A percentile compares a stretch with the other conserved stretches of the same genome.
phyloP scores from a whole-genome alignment of 768 basidiomycete genomes.

The Pluteus cervinus region DNA sequence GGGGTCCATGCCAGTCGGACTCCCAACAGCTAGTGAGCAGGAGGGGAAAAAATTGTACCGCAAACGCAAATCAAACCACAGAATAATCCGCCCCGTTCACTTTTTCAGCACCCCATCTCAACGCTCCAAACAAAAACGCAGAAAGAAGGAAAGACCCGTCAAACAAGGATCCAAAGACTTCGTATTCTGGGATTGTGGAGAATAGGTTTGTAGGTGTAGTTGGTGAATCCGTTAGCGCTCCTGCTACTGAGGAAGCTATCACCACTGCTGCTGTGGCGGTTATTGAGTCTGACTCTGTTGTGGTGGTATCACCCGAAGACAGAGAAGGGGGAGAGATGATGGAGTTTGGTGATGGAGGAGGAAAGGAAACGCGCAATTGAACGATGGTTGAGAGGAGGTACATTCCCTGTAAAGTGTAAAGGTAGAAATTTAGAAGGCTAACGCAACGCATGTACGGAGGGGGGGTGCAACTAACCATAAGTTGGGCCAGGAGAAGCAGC shows the following conservation, averaged over 20 bases:
- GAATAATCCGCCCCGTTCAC: constrained; percentile 30
- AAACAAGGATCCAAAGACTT: constrained; percentile 69
- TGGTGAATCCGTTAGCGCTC: too few species aligned
- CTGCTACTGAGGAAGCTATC: too few species aligned
- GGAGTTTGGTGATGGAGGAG: constrained; percentile 59
- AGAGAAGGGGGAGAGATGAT: too few species aligned
- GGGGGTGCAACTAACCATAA: constrained; percentile 54
- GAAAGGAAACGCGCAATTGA: constrained; percentile 78
- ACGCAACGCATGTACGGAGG: constrained; percentile 1
- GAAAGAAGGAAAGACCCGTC: constrained; percentile 66
- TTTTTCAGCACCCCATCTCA: constrained; percentile 52
- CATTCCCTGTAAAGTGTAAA: constrained; percentile 48
- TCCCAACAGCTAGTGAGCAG: too few species aligned
- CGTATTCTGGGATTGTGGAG: constrained; percentile 65
- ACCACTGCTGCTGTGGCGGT: constrained; percentile 8
- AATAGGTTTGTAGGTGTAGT: constrained; percentile 45
- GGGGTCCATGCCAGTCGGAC: too few species aligned
- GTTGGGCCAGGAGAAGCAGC: constrained; percentile 70
- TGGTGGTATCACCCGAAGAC: too few species aligned
- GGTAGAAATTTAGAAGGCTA: constrained; percentile 1
- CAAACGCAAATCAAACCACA: too few species aligned
- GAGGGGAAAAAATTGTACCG: too few species aligned
- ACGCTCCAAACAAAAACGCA: constrained; percentile 38
- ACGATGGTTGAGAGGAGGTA: constrained; percentile 81
- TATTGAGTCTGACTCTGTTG: constrained; percentile 4